Evolutionary conservation across 2,329 filamentous ascomycete species (phyloP), one percentile per base, ranked within the genome.

Genomic region (Fusarium circinatum): DNA sequence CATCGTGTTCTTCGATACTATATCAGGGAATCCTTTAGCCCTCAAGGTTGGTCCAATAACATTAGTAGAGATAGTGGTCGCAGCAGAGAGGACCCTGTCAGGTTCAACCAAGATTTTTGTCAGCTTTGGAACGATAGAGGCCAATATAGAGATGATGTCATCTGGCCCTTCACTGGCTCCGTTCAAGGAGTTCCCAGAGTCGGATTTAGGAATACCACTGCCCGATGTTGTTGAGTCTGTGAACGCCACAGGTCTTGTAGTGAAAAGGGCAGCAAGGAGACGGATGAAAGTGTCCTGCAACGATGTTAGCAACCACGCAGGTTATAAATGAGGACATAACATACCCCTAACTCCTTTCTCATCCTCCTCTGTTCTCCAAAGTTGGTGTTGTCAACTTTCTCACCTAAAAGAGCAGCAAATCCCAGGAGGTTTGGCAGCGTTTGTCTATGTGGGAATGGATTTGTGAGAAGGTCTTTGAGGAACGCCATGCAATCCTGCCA

Each of bases 331-430:
- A 3, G 17, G 66, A 7, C 5, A 48, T 41, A 30, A 28, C 8
- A 54, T 86, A 96, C 94, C 30, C 94, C 94, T 24, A 98, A 86
- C 68, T 98, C 96, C 80, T 93, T 90, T 70, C 95, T 90, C 94
- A 98, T 98, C 82, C 93, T 95, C 58, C 91, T 89, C 83, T 98
- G 94, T 83, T 98, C 96, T 39, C 96, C 96, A 83, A 98, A 98
- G 77, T 95, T 98, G 18, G 96, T 99, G 77, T 99, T 98, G 81
- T 98, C 95, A 56, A 98, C 93, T 85, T 99, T 99, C 80, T 96
- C 93, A 3, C 96, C 96, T 42, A 99, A 85, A 44, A 97, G 93
- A 3, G 94, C 93, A 1, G 94, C 93, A 78, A 98, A 98, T 76
- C 97, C 94, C 18, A 99, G 85, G 49, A 99, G 85, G 58, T 92